phyloP scores from a whole-genome alignment of 768 basidiomycete species.

The Boletus tylopilopsis region DNA sequence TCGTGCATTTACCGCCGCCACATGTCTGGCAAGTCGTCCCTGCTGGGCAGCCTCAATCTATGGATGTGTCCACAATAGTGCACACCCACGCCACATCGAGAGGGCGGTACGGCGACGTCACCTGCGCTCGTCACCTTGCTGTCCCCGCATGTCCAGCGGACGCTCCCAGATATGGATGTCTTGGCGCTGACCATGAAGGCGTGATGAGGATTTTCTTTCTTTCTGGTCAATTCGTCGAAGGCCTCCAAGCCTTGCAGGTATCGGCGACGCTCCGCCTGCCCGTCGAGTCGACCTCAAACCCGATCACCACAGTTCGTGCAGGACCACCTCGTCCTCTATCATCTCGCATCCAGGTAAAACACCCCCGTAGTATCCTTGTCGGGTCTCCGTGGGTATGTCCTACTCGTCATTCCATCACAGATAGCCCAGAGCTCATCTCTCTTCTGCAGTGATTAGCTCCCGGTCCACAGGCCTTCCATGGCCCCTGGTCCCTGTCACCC shows the following conservation, averaged over 20 bases:
- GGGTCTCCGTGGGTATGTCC: slow-evolving; percentile 71
- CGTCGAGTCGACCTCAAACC: slow-evolving; percentile 48
- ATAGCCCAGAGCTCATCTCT: slow-evolving; percentile 29
- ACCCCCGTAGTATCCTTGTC: slow-evolving; percentile 73
- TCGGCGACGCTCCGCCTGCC: slow-evolving; percentile 84
- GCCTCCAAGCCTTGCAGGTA: too few species aligned
- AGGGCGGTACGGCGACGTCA: too few species aligned
- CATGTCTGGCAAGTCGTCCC: slow-evolving; percentile 87
- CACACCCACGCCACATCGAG: background rate
- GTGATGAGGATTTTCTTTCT: too few species aligned
- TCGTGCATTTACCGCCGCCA: slow-evolving; percentile 78
- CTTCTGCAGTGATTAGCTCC: slow-evolving; percentile 33
- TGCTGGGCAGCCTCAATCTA: slow-evolving; percentile 22
- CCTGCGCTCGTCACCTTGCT: slow-evolving; percentile 72
- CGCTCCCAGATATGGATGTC: slow-evolving; percentile 67
- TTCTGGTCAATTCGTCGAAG: too few species aligned
- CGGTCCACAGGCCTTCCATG: slow-evolving; percentile 40
- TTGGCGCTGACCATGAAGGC: slow-evolving; percentile 66
- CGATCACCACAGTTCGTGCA: slow-evolving; percentile 74
- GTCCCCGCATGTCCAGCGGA: slow-evolving; percentile 68
- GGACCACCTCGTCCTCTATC: slow-evolving; percentile 76
- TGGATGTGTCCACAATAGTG: background rate
- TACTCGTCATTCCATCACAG: slow-evolving; percentile 22
- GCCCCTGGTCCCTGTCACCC: slow-evolving; percentile 42
- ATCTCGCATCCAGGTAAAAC: slow-evolving; percentile 43